Percentiles rank a stretch among this genome's conserved stretches.
Conservation (phyloP, 495 filamentous ascomycete genomes). For the Tuber microsphaerosporum region DNA sequence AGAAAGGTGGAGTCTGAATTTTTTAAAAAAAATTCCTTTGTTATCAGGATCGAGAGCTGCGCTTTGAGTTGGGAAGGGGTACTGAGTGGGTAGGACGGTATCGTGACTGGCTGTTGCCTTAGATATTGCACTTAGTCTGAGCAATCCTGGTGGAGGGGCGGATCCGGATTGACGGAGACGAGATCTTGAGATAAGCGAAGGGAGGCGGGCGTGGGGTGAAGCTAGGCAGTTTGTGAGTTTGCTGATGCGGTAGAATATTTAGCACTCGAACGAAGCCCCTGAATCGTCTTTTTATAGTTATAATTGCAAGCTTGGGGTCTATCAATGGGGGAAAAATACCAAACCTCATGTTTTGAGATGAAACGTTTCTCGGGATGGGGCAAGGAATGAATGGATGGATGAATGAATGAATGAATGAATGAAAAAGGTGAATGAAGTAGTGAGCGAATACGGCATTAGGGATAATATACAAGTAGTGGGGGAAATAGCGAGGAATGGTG, state of each 20-base stretch:
- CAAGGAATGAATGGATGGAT: neutral
- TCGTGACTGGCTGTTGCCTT: neutral
- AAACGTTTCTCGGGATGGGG: neutral
- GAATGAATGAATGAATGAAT: neutral
- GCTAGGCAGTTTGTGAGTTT: neutral
- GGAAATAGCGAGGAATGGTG: neutral
- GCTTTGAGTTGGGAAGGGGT: neutral
- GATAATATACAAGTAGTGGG: neutral
- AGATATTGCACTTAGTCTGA: neutral
- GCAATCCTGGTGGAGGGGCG: neutral
- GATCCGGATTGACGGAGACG: neutral
- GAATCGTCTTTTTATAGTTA: neutral
- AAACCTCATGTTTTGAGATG: neutral
- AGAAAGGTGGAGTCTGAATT: neutral
- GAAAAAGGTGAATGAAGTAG: neutral
- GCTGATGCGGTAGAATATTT: neutral
- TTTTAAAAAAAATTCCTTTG: neutral
- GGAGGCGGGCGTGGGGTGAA: neutral
- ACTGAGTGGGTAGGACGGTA: neutral
- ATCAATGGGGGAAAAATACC: neutral
- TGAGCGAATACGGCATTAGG: neutral
- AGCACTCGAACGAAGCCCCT: neutral
- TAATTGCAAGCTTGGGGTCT: neutral
- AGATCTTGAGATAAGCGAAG: slow-evolving; percentile 2
- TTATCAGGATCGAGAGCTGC: neutral